Conservation (phyloP, 805 yeast genomes). For the Cyberlindnera suaveolens region DNA sequence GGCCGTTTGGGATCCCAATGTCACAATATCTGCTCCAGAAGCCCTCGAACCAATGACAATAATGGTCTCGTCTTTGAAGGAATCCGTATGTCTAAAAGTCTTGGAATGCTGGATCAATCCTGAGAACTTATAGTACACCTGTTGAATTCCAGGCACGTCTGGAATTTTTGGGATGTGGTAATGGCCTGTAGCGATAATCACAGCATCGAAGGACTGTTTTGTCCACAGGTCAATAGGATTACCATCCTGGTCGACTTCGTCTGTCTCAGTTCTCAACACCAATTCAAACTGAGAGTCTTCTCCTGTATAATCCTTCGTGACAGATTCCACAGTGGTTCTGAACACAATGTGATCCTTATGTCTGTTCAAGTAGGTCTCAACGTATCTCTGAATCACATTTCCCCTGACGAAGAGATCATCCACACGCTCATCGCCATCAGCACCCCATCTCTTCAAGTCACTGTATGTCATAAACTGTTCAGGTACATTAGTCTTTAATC, state of each 20-base stretch:
- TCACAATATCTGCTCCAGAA: constrained; percentile 55
- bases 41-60: constrained; percentile 63
- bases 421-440: constrained; percentile 19
- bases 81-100: constrained; percentile 20
- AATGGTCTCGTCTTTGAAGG: constrained; percentile 28
- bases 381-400: constrained; percentile 47
- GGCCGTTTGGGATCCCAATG: constrained; percentile 7
- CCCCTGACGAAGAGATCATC: constrained; percentile 42
- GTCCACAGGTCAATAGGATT: constrained; percentile 31
- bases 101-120: constrained; percentile 26
- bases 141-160: constrained; percentile 38
- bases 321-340: constrained; percentile 35
- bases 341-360: constrained; percentile 22
- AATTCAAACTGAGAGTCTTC: constrained; percentile 22
- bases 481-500: constrained; percentile 34
- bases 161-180: constrained; percentile 52
- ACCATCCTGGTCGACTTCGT: constrained; percentile 12
- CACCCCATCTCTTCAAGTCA: constrained; percentile 33
- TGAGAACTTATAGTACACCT: constrained; percentile 14
- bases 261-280: constrained; percentile 25
- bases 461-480: constrained; percentile 41
- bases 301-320: constrained; percentile 18
- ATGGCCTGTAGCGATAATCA: constrained; percentile 52
- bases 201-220: constrained; percentile 31
- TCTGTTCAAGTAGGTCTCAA: constrained; percentile 38